These are phyloP conservation scores for Delphinella strobiligena DNA, from an alignment of 2,329 filamentous ascomycete species.

Conservation along the genomic window DNA sequence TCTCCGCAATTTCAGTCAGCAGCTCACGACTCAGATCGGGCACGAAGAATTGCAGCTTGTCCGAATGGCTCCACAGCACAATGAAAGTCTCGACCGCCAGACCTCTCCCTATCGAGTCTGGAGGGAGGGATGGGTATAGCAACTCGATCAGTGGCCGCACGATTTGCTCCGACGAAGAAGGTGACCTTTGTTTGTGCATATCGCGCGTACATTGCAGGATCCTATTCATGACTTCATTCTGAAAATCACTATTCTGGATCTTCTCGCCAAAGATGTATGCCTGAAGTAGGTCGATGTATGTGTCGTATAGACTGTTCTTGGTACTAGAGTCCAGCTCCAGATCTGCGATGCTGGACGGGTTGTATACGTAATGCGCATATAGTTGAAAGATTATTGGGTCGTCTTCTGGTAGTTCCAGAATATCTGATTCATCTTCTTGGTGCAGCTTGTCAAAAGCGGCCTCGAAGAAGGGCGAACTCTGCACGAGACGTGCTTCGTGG, in stretches of 20 bases:
- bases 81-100: constrained; percentile 8
- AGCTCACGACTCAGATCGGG: constrained; percentile 6
- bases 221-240: constrained; percentile 8
- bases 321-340: constrained; percentile 2
- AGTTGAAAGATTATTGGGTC: constrained; percentile 6
- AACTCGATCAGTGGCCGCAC: constrained; percentile 5
- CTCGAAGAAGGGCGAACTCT: constrained; percentile 4
- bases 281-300: constrained; percentile 6
- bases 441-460: constrained; percentile 4
- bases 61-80: constrained; percentile 8
- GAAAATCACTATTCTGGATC: constrained; percentile 6
- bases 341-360: constrained; percentile 4
- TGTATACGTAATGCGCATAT: constrained; percentile 7
- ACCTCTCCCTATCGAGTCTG: constrained; percentile 6
- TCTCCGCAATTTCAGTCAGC: constrained; percentile 7
- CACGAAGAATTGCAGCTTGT: constrained; percentile 4
- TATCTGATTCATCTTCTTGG: neutral
- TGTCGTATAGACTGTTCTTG: constrained; percentile 3
- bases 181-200: constrained; percentile 2
- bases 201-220: constrained; percentile 6
- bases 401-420: constrained; percentile 5
- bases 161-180: constrained; percentile 5
- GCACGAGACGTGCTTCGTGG: constrained; percentile 3
- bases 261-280: constrained; percentile 8
- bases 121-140: constrained; percentile 6